Evolutionary conservation across 1,284 basidiomycete species (phyloP), one percentile per base, ranked within the genome.

Genomic region (Ceratobasidium sp.): DNA sequence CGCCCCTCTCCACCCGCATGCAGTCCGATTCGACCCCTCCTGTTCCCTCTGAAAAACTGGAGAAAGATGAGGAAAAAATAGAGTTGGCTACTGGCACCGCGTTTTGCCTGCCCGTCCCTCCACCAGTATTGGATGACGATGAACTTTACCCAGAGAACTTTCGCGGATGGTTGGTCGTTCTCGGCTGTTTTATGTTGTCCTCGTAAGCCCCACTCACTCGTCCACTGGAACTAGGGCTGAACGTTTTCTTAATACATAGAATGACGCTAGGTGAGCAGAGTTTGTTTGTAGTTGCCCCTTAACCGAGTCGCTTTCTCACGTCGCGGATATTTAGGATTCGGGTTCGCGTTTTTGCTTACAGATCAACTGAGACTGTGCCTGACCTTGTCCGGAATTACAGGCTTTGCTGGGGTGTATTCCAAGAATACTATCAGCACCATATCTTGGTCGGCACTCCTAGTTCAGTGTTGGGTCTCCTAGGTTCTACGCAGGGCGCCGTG

Each of bases 371-470:
- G 48, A 41, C 5, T 6, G 22, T 43, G 41, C 16, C 11, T 59
- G 27, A 66, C 37, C 29, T 16, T 19, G 56, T 19, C 6, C 59
- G 59, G 7, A 39, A 11, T 31, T 75, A 62, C 27, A 63, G 71
- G 31, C 64, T 78, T 22, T 72, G 73, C 19, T 78, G 76, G 76
- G 77, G 77, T 8, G 77, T 78, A 2, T 78, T 78, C 63, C 76
- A 77, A 61, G 68, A 71, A 16, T 77, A 74, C 51, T 78, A 77
- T 59, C 64, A 48, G 39, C 48, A 73, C 13, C 41, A 77, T 56
- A 65, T 76, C 2, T 63, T 78, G 39, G 73, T 71, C 22, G 75
- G 71, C 8, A 74, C 71, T 37, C 62, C 66, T 4, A 71, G 73
- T 48, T 74, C 77, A 9, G 74, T 74, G 16, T 49, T 78, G 9